Conservation (phyloP, 352 stramenopile species). For the Phytopythium boreale region DNA sequence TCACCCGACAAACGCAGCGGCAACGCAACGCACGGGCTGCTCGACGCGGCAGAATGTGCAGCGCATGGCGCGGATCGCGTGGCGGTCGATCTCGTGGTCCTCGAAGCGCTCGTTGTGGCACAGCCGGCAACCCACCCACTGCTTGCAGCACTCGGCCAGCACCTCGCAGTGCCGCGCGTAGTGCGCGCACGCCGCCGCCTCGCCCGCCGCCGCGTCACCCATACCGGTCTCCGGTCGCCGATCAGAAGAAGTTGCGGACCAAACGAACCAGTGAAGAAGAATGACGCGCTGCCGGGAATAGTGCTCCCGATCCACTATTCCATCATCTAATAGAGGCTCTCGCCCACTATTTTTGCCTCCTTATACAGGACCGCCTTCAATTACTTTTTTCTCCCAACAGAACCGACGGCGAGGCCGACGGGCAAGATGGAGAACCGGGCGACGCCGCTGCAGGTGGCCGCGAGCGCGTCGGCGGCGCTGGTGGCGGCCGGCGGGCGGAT, state of each 20-base stretch:
- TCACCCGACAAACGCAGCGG: neutral
- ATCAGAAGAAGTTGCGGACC: too few species aligned
- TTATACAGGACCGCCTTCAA: too few species aligned
- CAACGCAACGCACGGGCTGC: slow-evolving; percentile 45
- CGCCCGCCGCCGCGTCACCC: neutral
- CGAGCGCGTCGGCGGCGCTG: slow-evolving; percentile 18
- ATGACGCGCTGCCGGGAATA: too few species aligned
- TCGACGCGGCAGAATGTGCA: slow-evolving; percentile 56
- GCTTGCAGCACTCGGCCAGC: slow-evolving; percentile 63
- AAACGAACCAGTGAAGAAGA: too few species aligned
- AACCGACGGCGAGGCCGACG: too few species aligned
- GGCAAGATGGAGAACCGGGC: slow-evolving; percentile 3
- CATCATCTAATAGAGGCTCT: too few species aligned
- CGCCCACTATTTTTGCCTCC: too few species aligned
- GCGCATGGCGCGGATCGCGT: slow-evolving; percentile 67
- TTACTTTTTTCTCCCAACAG: too few species aligned
- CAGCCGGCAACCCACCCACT: slow-evolving; percentile 72
- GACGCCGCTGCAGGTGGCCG: slow-evolving; percentile 11
- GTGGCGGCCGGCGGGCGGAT: slow-evolving; percentile 14
- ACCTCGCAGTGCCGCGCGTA: slow-evolving; percentile 67
- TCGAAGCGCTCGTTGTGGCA: slow-evolving; percentile 61
- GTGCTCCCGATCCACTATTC: too few species aligned
- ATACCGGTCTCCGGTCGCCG: too few species aligned
- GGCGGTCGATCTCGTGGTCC: slow-evolving; percentile 74
- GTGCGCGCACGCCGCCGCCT: slow-evolving; percentile 37